Evolutionary conservation across 116 monocot species (phyloP).

Genomic region (Papilionanthe hybrid): DNA sequence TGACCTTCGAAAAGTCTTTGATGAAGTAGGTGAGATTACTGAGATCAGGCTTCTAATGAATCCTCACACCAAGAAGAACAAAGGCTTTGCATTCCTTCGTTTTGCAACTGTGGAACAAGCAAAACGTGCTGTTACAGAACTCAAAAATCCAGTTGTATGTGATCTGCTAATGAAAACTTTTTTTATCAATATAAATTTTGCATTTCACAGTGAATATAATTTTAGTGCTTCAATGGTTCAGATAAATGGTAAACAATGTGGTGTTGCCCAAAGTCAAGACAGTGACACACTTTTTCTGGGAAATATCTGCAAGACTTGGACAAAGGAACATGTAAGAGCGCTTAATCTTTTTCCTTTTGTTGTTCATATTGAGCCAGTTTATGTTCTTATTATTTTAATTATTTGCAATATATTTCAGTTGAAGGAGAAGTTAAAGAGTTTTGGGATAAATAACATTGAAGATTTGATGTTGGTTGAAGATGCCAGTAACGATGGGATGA

Average conservation of each 20-base stretch:
- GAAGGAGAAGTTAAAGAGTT: slow-evolving; percentile 73
- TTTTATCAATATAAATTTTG: background rate
- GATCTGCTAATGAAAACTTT: slow-evolving; percentile 2
- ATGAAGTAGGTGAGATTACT: slow-evolving; percentile 71
- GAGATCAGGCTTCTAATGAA: slow-evolving; percentile 91
- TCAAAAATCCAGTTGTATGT: slow-evolving; percentile 81
- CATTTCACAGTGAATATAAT: background rate
- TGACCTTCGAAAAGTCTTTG: slow-evolving; percentile 84
- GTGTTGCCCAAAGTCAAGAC: slow-evolving; percentile 94
- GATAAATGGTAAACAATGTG: slow-evolving; percentile 95
- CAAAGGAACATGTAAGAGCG: slow-evolving; percentile 81
- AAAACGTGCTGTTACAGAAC: slow-evolving; percentile 73
- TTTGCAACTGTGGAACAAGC: slow-evolving; percentile 99
- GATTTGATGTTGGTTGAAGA: slow-evolving; percentile 82
- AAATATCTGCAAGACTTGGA: slow-evolving; percentile 97
- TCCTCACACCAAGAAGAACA: slow-evolving; percentile 92
- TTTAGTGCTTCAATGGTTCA: slow-evolving; percentile 19
- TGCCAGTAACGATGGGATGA: slow-evolving; percentile 67
- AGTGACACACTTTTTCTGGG: slow-evolving; percentile 94
- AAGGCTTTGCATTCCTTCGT: slow-evolving; percentile 96
- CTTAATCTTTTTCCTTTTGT: background rate
- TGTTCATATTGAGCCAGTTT: slow-evolving; percentile 1
- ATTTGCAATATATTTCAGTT: slow-evolving; percentile 36
- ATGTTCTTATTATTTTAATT: background rate
- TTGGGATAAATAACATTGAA: slow-evolving; percentile 72